These are phyloP conservation scores for Neophaeococcomyces aloes DNA, from an alignment of 2,329 filamentous ascomycete genomes.

Conservation along the genomic window DNA sequence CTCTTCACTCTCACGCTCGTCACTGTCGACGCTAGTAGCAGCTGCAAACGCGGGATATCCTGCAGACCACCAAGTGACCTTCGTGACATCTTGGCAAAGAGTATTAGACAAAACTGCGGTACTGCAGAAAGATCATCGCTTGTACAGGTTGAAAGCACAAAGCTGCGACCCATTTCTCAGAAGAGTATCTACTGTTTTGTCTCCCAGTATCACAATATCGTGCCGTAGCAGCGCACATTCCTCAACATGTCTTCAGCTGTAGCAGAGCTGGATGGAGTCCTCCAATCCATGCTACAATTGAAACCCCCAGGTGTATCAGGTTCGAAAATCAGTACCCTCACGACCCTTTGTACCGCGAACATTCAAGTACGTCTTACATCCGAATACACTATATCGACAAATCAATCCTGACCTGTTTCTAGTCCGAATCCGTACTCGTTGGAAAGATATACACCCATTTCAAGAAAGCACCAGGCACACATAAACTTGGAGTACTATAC, in stretches of 20 bases:
- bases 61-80: too few species aligned
- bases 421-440: conserved; percentile 91
- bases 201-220: conserved; percentile 5
- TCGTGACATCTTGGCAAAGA: too few species aligned
- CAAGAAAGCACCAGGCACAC: conserved; percentile 84
- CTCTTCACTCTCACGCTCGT: too few species aligned
- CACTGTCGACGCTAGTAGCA: too few species aligned
- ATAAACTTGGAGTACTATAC: conserved; percentile 98
- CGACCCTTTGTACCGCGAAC: conserved; percentile 75
- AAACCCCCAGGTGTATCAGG: conserved; percentile 92
- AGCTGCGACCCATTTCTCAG: too few species aligned
- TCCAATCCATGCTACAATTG: conserved; percentile 82
- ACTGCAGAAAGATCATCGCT: too few species aligned
- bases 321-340: conserved; percentile 80
- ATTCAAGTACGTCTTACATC: conserved; percentile 60
- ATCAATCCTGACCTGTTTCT: conserved; percentile 25
- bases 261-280: conserved; percentile 78
- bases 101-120: too few species aligned
- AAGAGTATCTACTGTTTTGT: neutral
- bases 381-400: neutral
- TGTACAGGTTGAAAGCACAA: too few species aligned
- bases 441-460: conserved; percentile 96
- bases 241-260: conserved; percentile 66
- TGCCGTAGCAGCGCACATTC: conserved; percentile 7
- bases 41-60: too few species aligned